A percentile compares a stretch with the other conserved stretches of the same genome.
Evolutionary conservation across 2,329 filamentous ascomycete genomes (phyloP).

Genomic region (Lachnum nothofagi): DNA sequence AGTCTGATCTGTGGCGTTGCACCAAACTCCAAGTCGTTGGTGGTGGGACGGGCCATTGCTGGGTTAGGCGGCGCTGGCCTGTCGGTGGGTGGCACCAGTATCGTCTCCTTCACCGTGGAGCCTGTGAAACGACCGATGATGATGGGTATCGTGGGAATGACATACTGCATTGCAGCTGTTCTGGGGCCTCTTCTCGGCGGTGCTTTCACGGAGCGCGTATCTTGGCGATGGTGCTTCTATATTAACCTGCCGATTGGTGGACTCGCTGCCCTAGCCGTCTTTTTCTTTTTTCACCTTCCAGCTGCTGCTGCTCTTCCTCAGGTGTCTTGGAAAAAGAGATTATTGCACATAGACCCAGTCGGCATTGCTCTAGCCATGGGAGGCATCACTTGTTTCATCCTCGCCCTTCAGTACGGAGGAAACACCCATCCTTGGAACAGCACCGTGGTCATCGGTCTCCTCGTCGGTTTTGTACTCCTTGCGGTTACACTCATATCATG

Average conservation of each 20-base stretch:
- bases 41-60: constrained; percentile 31
- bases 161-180: constrained; percentile 43
- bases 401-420: constrained; percentile 43
- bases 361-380: constrained; percentile 41
- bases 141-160: neutral
- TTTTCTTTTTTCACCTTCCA: constrained; percentile 39
- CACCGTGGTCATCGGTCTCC: constrained; percentile 36
- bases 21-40: constrained; percentile 27
- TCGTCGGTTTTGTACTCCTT: constrained; percentile 33
- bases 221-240: constrained; percentile 35
- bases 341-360: constrained; percentile 36
- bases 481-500: constrained; percentile 30
- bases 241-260: constrained; percentile 38
- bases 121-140: constrained; percentile 1
- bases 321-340: constrained; percentile 15
- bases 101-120: constrained; percentile 33
- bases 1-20: constrained; percentile 28
- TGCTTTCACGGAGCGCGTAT: constrained; percentile 31
- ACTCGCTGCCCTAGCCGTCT: constrained; percentile 30
- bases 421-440: constrained; percentile 38
- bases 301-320: constrained; percentile 9
- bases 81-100: constrained; percentile 36
- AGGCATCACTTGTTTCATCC: constrained; percentile 37
- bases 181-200: constrained; percentile 32
- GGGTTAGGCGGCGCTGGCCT: constrained; percentile 25